Conservation (phyloP, 1,139 yeast species). For the Ogataea hybrid region DNA sequence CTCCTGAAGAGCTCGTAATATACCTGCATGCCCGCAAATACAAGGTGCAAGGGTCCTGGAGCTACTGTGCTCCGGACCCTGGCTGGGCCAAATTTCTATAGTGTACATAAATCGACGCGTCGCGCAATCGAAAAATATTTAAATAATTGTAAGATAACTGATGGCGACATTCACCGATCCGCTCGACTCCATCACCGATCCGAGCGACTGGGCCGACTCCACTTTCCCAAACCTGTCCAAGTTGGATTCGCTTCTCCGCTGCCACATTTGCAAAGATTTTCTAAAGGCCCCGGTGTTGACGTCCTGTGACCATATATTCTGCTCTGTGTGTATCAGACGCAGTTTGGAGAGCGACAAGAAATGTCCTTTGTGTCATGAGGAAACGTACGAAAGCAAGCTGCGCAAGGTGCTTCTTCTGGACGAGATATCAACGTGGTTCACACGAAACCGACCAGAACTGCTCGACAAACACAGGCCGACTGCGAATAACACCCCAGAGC, state of each 20-base stretch:
- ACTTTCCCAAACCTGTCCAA: conserved; percentile 54
- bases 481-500: conserved; percentile 2
- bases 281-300: conserved; percentile 81
- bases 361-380: conserved; percentile 81
- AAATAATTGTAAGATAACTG: conserved; percentile 2
- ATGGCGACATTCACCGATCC: conserved; percentile 21
- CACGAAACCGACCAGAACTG: conserved; percentile 41
- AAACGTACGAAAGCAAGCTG: conserved; percentile 68
- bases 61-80: conserved; percentile 36
- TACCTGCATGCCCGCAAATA: conserved; percentile 57
- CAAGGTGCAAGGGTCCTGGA: conserved; percentile 25
- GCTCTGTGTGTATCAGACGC: conserved; percentile 84
- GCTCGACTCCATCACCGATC: conserved; percentile 48
- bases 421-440: conserved; percentile 62
- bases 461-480: conserved; percentile 28
- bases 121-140: conserved; percentile 9
- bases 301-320: conserved; percentile 85
- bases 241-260: conserved; percentile 71
- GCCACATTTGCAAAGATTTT: conserved; percentile 91
- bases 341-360: conserved; percentile 55
- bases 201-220: conserved; percentile 65
- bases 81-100: conserved; percentile 32
- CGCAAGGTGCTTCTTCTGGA: conserved; percentile 70
- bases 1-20: conserved; percentile 39
- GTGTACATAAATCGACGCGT: conserved; percentile 9